Conservation (phyloP, 805 yeast species). For the Groenewaldozyma salmanticensis region DNA sequence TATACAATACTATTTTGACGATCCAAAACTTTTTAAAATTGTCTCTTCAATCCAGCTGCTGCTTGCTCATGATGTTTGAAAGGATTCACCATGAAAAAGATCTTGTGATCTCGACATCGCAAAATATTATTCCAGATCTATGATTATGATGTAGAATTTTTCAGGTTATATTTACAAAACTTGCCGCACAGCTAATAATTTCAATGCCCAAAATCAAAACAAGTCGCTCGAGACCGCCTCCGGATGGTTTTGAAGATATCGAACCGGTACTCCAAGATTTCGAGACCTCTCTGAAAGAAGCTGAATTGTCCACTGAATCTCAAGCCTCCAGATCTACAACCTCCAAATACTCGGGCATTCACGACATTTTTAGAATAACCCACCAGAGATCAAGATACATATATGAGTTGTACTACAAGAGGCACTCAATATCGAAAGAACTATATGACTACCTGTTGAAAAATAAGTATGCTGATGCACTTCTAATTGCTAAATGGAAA, state of each 20-base stretch:
- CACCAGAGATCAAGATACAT: slow-evolving; percentile 72
- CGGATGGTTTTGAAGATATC: slow-evolving; percentile 63
- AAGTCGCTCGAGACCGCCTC: slow-evolving; percentile 44
- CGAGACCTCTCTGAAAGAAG: slow-evolving; percentile 46
- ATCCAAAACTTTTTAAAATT: too few species aligned
- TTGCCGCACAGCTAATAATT: too few species aligned
- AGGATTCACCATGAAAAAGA: too few species aligned
- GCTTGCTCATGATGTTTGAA: too few species aligned
- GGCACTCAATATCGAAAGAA: slow-evolving; percentile 55
- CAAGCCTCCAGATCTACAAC: slow-evolving; percentile 32
- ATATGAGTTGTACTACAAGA: slow-evolving; percentile 61
- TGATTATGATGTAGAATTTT: too few species aligned
- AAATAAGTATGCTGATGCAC: slow-evolving; percentile 56
- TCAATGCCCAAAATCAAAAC: slow-evolving; percentile 40
- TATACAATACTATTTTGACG: too few species aligned
- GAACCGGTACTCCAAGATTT: slow-evolving; percentile 57
- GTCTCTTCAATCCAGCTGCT: too few species aligned
- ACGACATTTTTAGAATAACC: slow-evolving; percentile 62
- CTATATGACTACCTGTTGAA: slow-evolving; percentile 66
- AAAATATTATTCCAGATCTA: too few species aligned
- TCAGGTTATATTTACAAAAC: too few species aligned
- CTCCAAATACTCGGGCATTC: slow-evolving; percentile 45
- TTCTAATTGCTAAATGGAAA: slow-evolving; percentile 76
- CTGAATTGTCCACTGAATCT: slow-evolving; percentile 32
- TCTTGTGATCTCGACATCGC: too few species aligned